Evolutionary conservation across 2,329 filamentous ascomycete genomes (phyloP), one percentile per base, ranked within the genome.

Genomic region (Fusarium sp.): DNA sequence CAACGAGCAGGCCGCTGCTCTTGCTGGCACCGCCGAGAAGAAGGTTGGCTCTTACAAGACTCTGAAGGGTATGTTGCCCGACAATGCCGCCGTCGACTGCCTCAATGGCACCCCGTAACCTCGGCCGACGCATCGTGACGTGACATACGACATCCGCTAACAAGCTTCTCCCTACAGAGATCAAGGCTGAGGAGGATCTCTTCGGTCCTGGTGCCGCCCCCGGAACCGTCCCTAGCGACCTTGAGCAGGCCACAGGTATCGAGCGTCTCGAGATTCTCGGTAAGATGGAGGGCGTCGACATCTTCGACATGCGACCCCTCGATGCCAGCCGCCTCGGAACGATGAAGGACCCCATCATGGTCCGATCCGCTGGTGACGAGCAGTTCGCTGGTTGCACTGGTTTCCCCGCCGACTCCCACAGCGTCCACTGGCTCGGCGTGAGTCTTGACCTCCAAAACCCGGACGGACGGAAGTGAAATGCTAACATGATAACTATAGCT

Each of bases 201-300:
- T 76, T 97, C 74, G 89, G 92, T 72, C 93, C 94, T 37, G 96
- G 96, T 86, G 94, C 92, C 78, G 83, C 89, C 77, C 85, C 90
- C 73, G 95, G 96, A 81, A 93, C 92, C 81, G 87, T 99, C 75
- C 94, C 96, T 75, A 97, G 93, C 85, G 96, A 99, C 84, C 84
- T 97, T 81, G 94, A 98, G 83, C 96, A 99, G 84, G 86, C 96
- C 67, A 98, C 96, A 77, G 96, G 96, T 93, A 89, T 98, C 67
- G 96, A 99, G 88, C 95, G 96, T 90, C 90, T 99, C 77, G 96
- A 99, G 86, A 96, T 99, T 80, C 88, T 99, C 82, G 96, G 96
- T 85, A 99, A 99, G 91, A 97, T 98, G 92, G 94, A 98, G 88
- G 95, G 96, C 75, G 87, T 98, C 78, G 96, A 99, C 81, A 88